Base-by-base conservation (phyloP, 2,329 filamentous ascomycete genomes). In the Aureobasidium musti region DNA sequence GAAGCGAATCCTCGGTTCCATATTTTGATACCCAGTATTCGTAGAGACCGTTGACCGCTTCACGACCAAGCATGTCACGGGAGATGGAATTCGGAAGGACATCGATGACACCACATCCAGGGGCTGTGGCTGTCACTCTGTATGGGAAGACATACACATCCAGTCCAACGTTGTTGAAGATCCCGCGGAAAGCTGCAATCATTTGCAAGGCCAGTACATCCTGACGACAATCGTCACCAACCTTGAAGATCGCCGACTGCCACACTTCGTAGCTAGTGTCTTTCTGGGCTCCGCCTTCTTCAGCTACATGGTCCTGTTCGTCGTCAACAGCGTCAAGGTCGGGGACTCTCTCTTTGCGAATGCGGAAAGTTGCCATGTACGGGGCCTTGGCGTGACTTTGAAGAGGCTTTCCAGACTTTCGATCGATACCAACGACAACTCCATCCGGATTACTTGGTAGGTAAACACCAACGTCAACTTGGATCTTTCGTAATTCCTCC, bases 231-330 rank as follows among this genome's bases (percentile, higher is more conserved):
- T 99, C 95, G 76, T 99, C 95, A 69, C 95, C 95, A 57, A 99
- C 96, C 78, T 99, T 99, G 87, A 99, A 99, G 74, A 99, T 99
- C 66, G 94, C 95, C 1, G 92, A 96, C 78, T 99, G 95, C 96
- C 95, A 98, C n/a, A 94, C 90, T 77, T 99, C 96, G 71, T 96
- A 87, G 0, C 87, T 91, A 72, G 85, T 86, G 63, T 73, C 75
- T 69, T 71, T 71, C 49, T 69, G 70, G 66, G 70, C 70, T 70
- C 73, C 30, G 53, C 70, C 73, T 67, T 70, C 75, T 66, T 69
- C 75, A 26, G 76, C 66, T 54, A 76, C 70, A 66, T 74, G 68
- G 28, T 73, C 70, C 60, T 70, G 37, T 8, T 73, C 68, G 14
- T 72, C 66, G 59, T 86, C 84, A 1, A 78, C 79, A 39, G 83